A percentile compares a stretch with the other conserved stretches of the same genome.
Evolutionary conservation across 345 rosid genomes (phyloP).

Genomic region (Clausena lansium): DNA sequence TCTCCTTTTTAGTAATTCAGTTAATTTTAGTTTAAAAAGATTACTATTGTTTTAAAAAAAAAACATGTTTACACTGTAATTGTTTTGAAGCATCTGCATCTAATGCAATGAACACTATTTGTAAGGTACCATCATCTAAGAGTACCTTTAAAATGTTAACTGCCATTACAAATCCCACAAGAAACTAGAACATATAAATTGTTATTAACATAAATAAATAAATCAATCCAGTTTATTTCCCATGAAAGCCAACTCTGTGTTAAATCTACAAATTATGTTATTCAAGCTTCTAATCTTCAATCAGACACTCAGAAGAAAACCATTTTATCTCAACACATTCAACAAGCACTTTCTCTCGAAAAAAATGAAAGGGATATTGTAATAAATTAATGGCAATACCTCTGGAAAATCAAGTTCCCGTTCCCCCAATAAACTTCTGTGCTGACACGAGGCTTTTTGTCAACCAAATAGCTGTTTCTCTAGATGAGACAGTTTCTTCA

Average conservation of each 20-base stretch:
- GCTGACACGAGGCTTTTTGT: constrained; percentile 84
- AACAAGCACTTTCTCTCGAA: constrained; percentile 5
- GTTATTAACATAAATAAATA: background rate
- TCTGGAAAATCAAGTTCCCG: constrained; percentile 37
- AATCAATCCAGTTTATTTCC: constrained; percentile 6
- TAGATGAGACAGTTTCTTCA: constrained; percentile 83
- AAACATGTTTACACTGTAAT: background rate
- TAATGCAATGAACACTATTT: background rate
- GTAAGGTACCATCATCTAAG: background rate
- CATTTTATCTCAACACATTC: constrained; percentile 12
- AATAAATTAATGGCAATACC: constrained; percentile 31
- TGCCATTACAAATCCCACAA: background rate
- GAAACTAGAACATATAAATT: background rate
- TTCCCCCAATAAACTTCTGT: constrained; percentile 61
- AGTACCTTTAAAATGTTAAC: background rate
- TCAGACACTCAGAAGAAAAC: constrained; percentile 31
- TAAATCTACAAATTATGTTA: constrained; percentile 19
- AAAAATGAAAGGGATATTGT: background rate
- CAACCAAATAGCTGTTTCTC: constrained; percentile 98
- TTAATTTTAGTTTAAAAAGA: background rate
- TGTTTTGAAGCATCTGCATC: background rate
- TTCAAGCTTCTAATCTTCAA: constrained; percentile 21
- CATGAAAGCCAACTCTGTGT: constrained; percentile 11
- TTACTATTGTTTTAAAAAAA: too few species aligned
- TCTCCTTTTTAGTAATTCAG: background rate